A percentile compares a stretch with the other conserved stretches of the same genome.
These are phyloP conservation scores for Tetragonia tetragonoides DNA, from an alignment of 148 eudicot genomes.

Conservation along the genomic window DNA sequence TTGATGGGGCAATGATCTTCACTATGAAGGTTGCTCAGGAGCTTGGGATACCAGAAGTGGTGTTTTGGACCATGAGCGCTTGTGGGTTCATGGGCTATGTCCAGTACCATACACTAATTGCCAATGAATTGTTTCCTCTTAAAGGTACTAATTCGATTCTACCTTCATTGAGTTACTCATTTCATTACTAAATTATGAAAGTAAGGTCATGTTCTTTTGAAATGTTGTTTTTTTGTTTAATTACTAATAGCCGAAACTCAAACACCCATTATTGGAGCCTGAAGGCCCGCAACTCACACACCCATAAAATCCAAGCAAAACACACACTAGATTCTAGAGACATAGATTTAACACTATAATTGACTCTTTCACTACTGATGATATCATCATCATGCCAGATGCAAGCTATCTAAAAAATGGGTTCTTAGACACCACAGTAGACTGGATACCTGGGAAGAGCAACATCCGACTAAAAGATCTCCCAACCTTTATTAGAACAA, in stretches of 20 bases:
- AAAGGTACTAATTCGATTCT: constrained; percentile 31
- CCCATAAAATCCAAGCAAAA: too few relatives aligned
- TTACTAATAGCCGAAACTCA: too few relatives aligned
- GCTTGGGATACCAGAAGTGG: constrained; percentile 45
- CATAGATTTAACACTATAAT: too few relatives aligned
- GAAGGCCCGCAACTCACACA: too few relatives aligned
- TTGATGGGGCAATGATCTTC: constrained; percentile 56
- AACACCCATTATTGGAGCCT: too few relatives aligned
- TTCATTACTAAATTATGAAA: too few relatives aligned
- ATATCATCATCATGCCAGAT: constrained; percentile 24
- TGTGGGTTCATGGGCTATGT: constrained; percentile 49
- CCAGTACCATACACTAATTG: constrained; percentile 29
- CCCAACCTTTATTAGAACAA: constrained; percentile 54
- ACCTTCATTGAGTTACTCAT: too few relatives aligned
- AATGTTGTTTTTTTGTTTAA: too few relatives aligned
- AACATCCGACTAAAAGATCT: constrained; percentile 18
- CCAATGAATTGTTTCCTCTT: constrained; percentile 47
- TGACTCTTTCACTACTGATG: too few relatives aligned
- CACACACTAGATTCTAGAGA: too few relatives aligned
- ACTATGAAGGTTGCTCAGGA: constrained; percentile 42
- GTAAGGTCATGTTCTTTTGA: too few relatives aligned
- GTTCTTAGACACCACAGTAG: constrained; percentile 38
- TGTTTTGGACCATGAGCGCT: constrained; percentile 59
- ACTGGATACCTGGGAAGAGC: constrained; percentile 7
- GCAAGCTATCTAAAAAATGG: constrained; percentile 44